Evolutionary conservation across 106 monocot genomes (phyloP).

Genomic region (Dioscorea zingiberensis): DNA sequence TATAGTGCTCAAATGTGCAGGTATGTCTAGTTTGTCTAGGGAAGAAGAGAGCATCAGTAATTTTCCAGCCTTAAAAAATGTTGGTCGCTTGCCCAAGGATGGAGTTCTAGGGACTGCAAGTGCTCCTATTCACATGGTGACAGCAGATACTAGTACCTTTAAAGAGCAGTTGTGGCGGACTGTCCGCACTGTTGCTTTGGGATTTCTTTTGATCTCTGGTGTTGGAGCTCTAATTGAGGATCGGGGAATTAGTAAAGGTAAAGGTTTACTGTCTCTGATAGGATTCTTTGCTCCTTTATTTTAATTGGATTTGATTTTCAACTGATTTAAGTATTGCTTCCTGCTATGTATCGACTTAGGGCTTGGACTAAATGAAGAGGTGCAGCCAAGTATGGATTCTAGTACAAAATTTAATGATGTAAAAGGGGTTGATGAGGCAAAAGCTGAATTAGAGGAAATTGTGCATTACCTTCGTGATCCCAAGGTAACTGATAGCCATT

Average conservation of each 20-base stretch:
- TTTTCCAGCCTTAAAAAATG: constrained; percentile 52
- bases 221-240: constrained; percentile 98
- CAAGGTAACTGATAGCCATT: constrained; percentile 43
- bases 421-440: constrained; percentile 98
- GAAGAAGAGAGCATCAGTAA: constrained; percentile 49
- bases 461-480: constrained; percentile 98
- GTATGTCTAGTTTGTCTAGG: constrained; percentile 39
- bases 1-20: constrained; percentile 16
- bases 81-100: constrained; percentile 56
- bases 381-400: constrained; percentile 93
- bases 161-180: constrained; percentile 97
- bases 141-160: constrained; percentile 78
- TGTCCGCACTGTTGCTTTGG: constrained; percentile 72
- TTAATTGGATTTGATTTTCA: not conserved
- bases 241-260: constrained; percentile 97
- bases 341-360: constrained; percentile 28
- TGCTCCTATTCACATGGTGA: constrained; percentile 96
- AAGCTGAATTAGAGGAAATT: constrained; percentile 96
- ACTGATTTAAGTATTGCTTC: constrained; percentile 5
- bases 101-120: constrained; percentile 79
- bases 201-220: constrained; percentile 93
- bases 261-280: constrained; percentile 5
- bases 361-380: constrained; percentile 91
- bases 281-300: constrained; percentile 2
- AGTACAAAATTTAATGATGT: constrained; percentile 96